Base-by-base conservation (phyloP, 1,284 basidiomycete genomes). In the Cutaneotrichosporon sp. region DNA sequence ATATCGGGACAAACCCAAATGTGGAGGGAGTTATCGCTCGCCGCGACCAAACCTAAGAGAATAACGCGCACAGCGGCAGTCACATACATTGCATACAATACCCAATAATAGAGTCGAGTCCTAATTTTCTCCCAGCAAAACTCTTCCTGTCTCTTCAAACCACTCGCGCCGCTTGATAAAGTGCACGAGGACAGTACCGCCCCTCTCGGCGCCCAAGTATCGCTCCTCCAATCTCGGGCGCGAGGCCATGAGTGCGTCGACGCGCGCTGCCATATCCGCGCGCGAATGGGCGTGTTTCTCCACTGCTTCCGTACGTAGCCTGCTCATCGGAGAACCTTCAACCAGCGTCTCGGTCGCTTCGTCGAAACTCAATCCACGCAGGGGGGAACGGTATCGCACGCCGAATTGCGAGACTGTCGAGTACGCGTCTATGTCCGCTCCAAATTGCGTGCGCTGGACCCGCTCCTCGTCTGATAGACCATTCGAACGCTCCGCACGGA, bases 141-240 rank as follows among this genome's bases (percentile, higher is more conserved):
- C 42, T 4, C 42, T 16, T 16, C 92, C 90, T 1, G 96, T 92
- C 82, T 99, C 96, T 69, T 92, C 80, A 81, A 92, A 98, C 96
- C 95, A 99, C 81, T 91, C 89, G 72, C 92, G 88, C 78, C 92
- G 90, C 86, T 98, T 99, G 82, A 98, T 89, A 77, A 91, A 98
- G 81, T 99, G 96, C 52, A 99, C 93, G 30, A 94, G 90, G 51
- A 96, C 86, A 0, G 96, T 99, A 5, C 96, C 96, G 2, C 96
- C 96, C 8, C 91, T 84, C 57, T 79, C 76, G 61, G 72, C 38
- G 56, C 84, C 83, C 68, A 87, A 84, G 80, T 91, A 92, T 63
- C 87, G 86, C 64, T 82, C 85, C 62, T 77, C 71, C 42, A 88
- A 63, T 0, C 70, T 69, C 16, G 77, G 76, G 16, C 73, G 59